phyloP scores from a whole-genome alignment of 306 rosid genomes.

The Lathyrus tuberosus region DNA sequence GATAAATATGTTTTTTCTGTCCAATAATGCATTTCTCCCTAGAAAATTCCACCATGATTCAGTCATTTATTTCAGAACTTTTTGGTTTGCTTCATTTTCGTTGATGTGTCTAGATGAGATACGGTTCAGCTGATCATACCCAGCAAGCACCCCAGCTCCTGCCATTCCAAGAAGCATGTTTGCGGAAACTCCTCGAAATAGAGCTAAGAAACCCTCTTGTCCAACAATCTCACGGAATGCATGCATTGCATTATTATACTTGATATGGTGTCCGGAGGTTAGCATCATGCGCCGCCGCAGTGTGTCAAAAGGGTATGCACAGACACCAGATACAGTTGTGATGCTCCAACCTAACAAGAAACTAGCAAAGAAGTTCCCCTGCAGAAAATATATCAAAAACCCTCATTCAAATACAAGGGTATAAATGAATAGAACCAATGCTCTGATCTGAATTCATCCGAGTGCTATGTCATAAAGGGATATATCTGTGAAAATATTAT shows the following conservation, averaged over 20 bases:
- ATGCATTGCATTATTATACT: slow-evolving; percentile 68
- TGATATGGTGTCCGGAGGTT: slow-evolving; percentile 79
- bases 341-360: slow-evolving; percentile 96
- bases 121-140: slow-evolving; percentile 80
- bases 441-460: slow-evolving; percentile 30
- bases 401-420: slow-evolving; percentile 8
- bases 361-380: slow-evolving; percentile 91
- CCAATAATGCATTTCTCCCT: slow-evolving; percentile 32
- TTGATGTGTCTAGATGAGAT: slow-evolving; percentile 53
- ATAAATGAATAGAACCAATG: slow-evolving; percentile 24
- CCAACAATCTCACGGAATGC: slow-evolving; percentile 74
- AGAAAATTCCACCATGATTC: slow-evolving; percentile 13
- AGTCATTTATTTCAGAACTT: slow-evolving; percentile 52
- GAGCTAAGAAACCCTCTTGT: slow-evolving; percentile 74
- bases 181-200: slow-evolving; percentile 84
- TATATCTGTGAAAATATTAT: no score
- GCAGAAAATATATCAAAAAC: slow-evolving; percentile 35
- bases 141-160: slow-evolving; percentile 95
- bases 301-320: slow-evolving; percentile 96
- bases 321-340: slow-evolving; percentile 77
- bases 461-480: slow-evolving; percentile 6
- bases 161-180: slow-evolving; percentile 95
- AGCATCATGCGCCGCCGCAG: slow-evolving; percentile 92
- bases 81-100: slow-evolving; percentile 44
- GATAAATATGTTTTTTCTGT: slow-evolving; percentile 19